Base-by-base conservation (phyloP, 1,139 yeast species). In the Lodderomyces elongisporus region DNA sequence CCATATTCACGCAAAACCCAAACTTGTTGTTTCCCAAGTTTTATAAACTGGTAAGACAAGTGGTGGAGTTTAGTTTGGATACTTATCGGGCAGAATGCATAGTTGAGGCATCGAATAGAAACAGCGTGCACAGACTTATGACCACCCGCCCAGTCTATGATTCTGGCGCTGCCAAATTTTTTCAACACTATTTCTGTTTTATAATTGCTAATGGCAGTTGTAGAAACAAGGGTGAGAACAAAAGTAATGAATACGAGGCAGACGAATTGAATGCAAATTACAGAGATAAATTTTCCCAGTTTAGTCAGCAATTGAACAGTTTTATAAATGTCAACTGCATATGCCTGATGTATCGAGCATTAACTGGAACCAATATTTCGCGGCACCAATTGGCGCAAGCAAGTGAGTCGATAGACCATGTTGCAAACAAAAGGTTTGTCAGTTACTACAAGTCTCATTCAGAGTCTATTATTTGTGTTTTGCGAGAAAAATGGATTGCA, bases 21-120 rank as follows among this genome's bases (percentile, higher is more conserved):
- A 46, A 46, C 12, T 39, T 58, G 13, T 33, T 55, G 29, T 59
- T 55, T 36, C 62, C 60, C 3, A 32, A 37, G 15, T 57, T 58
- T 39, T 55, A 58, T 39, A 36, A 43, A 10, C 43, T 33, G 10
- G 23, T 35, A 25, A 28, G 17, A 26, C 17, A 14, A 23, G 18
- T 23, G n/a, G 10, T 8, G 5, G 4, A 13, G 3, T 15, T 21
- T 6, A 20, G 21, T 7, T 14, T 29, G 15, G 9, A 13, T 8
- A 22, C 14, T 8, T 12, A 23, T 10, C 33, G 34, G 8, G 14
- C 22, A 9, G 12, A 15, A 12, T 16, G 24, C 23, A 20, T 27
- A 7, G 25, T 40, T 6, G 15, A 13, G 7, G 32, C 42, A n/a
- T 31, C 37, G 5, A 33, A 28, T 14, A 36, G 37, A 17, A 30